Evolutionary conservation across 2,329 filamentous ascomycete species (phyloP).

Genomic region (Cytospora paraplurivora): DNA sequence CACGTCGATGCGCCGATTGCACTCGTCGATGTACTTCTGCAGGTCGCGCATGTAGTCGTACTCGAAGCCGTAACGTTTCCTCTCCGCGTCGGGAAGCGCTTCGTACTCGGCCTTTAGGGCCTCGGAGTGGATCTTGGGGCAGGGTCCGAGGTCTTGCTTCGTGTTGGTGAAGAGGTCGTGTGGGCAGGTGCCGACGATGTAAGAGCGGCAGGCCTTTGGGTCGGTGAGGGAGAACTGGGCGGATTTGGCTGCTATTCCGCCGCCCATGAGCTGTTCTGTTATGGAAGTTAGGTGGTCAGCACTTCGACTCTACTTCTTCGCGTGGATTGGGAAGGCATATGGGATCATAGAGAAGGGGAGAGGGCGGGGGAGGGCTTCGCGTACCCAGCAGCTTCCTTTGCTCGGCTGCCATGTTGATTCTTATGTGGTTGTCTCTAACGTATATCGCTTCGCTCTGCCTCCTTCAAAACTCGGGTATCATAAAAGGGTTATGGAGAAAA

Average conservation of each 20-base stretch:
- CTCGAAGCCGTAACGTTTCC: slow-evolving; percentile 83
- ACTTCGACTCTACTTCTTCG: slow-evolving; percentile 7
- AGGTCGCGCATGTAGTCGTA: slow-evolving; percentile 97
- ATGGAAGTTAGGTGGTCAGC: slow-evolving; percentile 43
- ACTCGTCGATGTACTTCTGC: slow-evolving; percentile 95
- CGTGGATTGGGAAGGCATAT: not conserved
- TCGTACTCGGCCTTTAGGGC: slow-evolving; percentile 89
- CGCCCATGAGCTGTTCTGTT: slow-evolving; percentile 96
- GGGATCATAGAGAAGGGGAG: slow-evolving; percentile 1
- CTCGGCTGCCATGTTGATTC: slow-evolving; percentile 80
- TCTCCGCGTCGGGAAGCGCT: slow-evolving; percentile 67
- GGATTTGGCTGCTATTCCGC: slow-evolving; percentile 70
- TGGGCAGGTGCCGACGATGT: slow-evolving; percentile 89
- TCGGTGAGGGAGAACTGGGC: slow-evolving; percentile 87
- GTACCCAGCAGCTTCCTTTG: slow-evolving; percentile 90
- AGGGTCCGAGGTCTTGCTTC: slow-evolving; percentile 92
- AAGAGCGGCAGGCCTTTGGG: slow-evolving; percentile 91
- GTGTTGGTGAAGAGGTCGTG: slow-evolving; percentile 99
- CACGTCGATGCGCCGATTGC: slow-evolving; percentile 88
- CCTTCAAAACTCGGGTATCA: not conserved
- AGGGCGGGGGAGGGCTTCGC: slow-evolving; percentile 30
- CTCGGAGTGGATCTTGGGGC: slow-evolving; percentile 86
- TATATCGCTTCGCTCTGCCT: not conserved
- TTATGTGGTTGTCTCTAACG: slow-evolving; percentile 3
- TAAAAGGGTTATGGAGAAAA: not conserved